These are phyloP conservation scores for Rhynchospora pubera DNA, from an alignment of 176 grass and related monocot genomes.

Conservation along the genomic window DNA sequence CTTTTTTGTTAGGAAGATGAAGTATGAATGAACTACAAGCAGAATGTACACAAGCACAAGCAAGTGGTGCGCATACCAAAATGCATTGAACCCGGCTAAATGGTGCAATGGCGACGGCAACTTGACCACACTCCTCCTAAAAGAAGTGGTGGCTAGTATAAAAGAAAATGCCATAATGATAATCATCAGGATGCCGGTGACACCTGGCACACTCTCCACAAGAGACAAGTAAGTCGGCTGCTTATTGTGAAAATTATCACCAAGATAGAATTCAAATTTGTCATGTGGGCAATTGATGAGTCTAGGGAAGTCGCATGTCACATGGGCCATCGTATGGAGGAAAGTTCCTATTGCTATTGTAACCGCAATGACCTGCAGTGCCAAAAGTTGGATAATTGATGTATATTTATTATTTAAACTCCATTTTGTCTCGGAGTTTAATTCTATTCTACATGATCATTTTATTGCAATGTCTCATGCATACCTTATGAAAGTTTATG, in stretches of 20 bases:
- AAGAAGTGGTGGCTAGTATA: conserved; percentile 80
- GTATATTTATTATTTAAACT: not conserved
- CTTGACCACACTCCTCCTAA: conserved; percentile 84
- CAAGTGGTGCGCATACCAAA: conserved; percentile 98
- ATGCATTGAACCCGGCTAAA: conserved; percentile 95
- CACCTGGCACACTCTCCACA: conserved; percentile 51
- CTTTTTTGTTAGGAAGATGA: conserved; percentile 78
- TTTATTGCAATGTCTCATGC: not conserved
- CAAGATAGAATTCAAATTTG: conserved; percentile 58
- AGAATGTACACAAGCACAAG: conserved; percentile 71
- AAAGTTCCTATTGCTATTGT: conserved; percentile 53
- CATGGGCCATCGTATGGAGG: conserved; percentile 62
- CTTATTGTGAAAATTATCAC: conserved; percentile 52
- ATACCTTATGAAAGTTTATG: conserved; percentile 98
- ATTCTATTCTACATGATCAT: not conserved
- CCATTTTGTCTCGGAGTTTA: not conserved
- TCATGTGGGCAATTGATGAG: conserved; percentile 48
- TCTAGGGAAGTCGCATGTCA: conserved; percentile 91
- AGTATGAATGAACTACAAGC: conserved; percentile 86
- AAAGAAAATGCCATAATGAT: conserved; percentile 96
- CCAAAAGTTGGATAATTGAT: not conserved
- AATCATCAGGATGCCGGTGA: conserved; percentile 92
- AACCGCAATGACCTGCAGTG: conserved; percentile 43
- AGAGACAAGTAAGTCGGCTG: conserved; percentile 78
- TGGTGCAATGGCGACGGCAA: conserved; percentile 83